Base-by-base conservation (phyloP, 225 moss, liverwort and hornwort genomes). In the Physcomitrium patens region DNA sequence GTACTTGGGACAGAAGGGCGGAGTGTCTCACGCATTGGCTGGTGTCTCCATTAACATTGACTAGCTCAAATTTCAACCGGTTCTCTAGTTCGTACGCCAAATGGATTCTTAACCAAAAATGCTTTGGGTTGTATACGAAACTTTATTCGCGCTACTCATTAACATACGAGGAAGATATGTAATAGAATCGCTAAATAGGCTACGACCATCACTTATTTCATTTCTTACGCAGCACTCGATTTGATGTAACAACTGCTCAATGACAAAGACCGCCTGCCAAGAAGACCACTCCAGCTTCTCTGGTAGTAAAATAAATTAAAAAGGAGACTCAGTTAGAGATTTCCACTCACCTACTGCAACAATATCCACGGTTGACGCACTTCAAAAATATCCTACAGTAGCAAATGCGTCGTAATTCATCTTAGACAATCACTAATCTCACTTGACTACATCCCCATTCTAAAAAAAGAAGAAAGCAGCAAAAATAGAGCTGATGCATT, bases 401-500 rank as follows among this genome's bases (percentile, higher is more conserved):
- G 5, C 67, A 6, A 42, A 17, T 17, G 16, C 60, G 42, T 60
- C 47, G 7, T 17, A 52, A 45, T 46, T 45, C 28, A 48, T 56
- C 58, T 8, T 47, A 47, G 37, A 8, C 56, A 53, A 28, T 11
- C 12, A 47, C 73, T 54, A 61, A 20, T 22, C 18, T 61, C 61
- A 10, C 45, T 13, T 22, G 61, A 53, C 73, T 23, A 7, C 17
- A 43, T 63, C 63, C 20, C 53, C 43, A 23, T 23, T 50, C 19
- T 62, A 15, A 45, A 60, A 27, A 37, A 1, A 37, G 7, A 4
- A 37, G 0, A 11, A 14, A 24, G 50, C 61, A 54, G 1, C 54
- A 54, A 73, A 68, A 53, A 68, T n/a, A 61, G 46, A 68, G 46
- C 17, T 46, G 62, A 79, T 68, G 79, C 46, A 68, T 9, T 19